A percentile compares a stretch with the other conserved stretches of the same genome.
Evolutionary conservation across 768 basidiomycete species (phyloP).

Genomic region (Symmetrospora coprosmae): DNA sequence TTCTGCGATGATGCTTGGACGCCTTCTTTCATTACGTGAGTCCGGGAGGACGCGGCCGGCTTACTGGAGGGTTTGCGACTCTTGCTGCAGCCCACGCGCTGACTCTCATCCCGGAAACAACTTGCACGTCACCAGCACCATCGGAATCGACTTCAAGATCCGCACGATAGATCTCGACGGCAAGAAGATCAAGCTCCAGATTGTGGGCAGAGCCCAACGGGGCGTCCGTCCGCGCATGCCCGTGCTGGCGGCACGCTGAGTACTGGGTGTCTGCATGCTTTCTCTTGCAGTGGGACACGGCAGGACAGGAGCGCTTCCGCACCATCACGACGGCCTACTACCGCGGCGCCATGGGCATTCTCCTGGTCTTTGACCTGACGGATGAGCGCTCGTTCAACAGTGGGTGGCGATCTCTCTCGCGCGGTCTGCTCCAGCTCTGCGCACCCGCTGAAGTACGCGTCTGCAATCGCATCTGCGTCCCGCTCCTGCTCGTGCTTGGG

Average conservation of each 20-base stretch:
- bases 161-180: conserved; percentile 96
- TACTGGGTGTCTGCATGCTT: background rate
- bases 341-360: conserved; percentile 95
- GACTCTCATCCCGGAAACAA: background rate
- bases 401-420: conserved; percentile 41
- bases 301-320: conserved; percentile 94
- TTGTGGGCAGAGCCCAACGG: conserved; percentile 9
- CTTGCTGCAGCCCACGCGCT: background rate
- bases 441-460: background rate
- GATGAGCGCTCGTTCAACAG: conserved; percentile 91
- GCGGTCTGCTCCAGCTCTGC: too few relatives aligned
- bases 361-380: conserved; percentile 87
- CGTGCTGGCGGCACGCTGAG: background rate
- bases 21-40: conserved; percentile 66
- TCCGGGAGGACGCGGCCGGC: too few relatives aligned
- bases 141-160: conserved; percentile 99
- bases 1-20: conserved; percentile 99
- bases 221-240: background rate
- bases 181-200: conserved; percentile 42
- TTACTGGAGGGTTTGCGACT: too few relatives aligned
- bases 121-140: conserved; percentile 50
- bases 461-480: background rate
- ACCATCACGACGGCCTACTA: conserved; percentile 99
- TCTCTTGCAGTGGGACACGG: conserved; percentile 78
- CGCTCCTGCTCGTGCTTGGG: background rate